Percentiles rank a stretch among this genome's conserved stretches.
These are phyloP conservation scores for Fomitopsis serialis DNA, from an alignment of 768 basidiomycete species.

Conservation along the genomic window DNA sequence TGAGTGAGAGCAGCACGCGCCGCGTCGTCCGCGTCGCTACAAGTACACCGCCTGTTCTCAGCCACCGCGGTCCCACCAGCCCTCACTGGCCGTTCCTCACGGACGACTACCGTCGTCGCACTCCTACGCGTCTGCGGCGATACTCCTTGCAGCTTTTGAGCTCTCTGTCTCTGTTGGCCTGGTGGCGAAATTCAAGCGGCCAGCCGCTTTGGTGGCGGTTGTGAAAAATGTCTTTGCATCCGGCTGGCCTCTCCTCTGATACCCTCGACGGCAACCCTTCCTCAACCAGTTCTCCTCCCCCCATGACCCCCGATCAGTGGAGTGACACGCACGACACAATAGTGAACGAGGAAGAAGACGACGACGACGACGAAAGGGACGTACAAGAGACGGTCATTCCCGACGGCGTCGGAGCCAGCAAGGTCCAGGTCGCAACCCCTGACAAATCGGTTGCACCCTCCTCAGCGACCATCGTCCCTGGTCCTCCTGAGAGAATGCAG, in stretches of 20 bases:
- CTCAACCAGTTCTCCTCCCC: slow-evolving; percentile 13
- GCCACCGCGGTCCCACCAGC: neutral
- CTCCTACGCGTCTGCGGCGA: neutral
- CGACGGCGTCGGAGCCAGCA: slow-evolving; percentile 21
- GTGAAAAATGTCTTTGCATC: slow-evolving; percentile 17
- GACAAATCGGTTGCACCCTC: slow-evolving; percentile 27
- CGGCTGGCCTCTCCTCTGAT: slow-evolving; percentile 22
- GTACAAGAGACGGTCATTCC: slow-evolving; percentile 13
- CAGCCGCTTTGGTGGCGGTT: neutral
- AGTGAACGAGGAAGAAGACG: too few species aligned
- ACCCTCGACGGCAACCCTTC: slow-evolving; percentile 17
- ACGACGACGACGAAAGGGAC: slow-evolving; percentile 28
- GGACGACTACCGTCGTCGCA: neutral
- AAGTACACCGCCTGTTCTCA: neutral
- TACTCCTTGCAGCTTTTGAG: too few species aligned
- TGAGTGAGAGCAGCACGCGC: neutral
- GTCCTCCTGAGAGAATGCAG: slow-evolving; percentile 5
- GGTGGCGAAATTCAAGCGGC: neutral
- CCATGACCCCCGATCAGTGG: slow-evolving; percentile 30
- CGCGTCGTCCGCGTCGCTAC: neutral
- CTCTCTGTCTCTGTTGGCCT: too few species aligned
- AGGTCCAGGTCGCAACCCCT: slow-evolving; percentile 12
- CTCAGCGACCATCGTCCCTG: slow-evolving; percentile 26
- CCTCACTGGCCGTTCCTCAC: neutral
- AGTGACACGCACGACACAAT: slow-evolving; percentile 32